Evolutionary conservation across 352 stramenopile species (phyloP).

Genomic region (Phytophthora tentaculata): DNA sequence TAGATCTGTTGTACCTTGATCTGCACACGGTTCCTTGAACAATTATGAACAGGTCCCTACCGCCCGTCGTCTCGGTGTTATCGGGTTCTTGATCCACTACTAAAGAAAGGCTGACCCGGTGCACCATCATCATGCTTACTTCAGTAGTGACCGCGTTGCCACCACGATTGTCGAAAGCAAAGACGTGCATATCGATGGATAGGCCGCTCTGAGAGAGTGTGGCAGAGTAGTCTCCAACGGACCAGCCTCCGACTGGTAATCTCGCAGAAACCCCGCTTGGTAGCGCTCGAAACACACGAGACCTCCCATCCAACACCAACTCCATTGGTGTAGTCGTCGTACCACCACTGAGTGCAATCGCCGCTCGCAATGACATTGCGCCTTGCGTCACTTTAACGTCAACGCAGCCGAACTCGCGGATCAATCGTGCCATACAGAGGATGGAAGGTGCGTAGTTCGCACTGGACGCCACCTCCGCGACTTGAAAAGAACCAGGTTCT

Average conservation of each 20-base stretch:
- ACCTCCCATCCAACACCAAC: conserved; percentile 28
- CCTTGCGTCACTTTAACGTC: conserved; percentile 7
- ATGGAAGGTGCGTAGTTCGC: background rate
- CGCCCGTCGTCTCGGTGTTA: background rate
- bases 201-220: background rate
- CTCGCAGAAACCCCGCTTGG: conserved; percentile 21
- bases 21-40: conserved; percentile 14
- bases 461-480: background rate
- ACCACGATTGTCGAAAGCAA: background rate
- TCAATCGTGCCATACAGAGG: background rate
- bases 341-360: background rate
- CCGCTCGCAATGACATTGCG: conserved; percentile 9
- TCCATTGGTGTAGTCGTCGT: conserved; percentile 13
- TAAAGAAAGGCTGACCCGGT: conserved; percentile 5
- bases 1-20: background rate
- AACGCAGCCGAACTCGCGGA: conserved; percentile 19
- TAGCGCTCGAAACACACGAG: conserved; percentile 28
- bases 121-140: background rate
- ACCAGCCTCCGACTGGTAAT: conserved; percentile 8
- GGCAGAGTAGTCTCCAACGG: conserved; percentile 15
- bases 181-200: conserved; percentile 10
- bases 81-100: conserved; percentile 4
- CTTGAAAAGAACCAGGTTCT: conserved; percentile 18
- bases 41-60: conserved; percentile 7
- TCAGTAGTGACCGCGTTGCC: background rate